phyloP scores from a whole-genome alignment of 2,329 filamentous ascomycete genomes.

The Trichoderma arundinaceum region DNA sequence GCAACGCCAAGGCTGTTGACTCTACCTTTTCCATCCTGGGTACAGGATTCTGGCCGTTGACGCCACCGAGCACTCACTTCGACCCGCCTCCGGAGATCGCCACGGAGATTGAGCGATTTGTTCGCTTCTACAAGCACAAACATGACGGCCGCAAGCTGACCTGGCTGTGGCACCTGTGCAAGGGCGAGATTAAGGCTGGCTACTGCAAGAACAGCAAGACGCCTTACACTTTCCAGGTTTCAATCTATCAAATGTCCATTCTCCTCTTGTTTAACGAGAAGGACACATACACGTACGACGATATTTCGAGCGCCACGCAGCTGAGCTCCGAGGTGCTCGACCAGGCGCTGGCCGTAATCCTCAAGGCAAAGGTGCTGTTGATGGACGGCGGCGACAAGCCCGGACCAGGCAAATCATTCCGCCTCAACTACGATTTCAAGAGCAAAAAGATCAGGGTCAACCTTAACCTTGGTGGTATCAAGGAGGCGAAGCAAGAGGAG shows the following conservation, averaged over 20 bases:
- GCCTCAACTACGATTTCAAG: slow-evolving; percentile 93
- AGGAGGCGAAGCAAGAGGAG: slow-evolving; percentile 94
- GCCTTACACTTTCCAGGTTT: slow-evolving; percentile 95
- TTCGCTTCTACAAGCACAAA: slow-evolving; percentile 92
- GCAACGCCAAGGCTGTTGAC: slow-evolving; percentile 73
- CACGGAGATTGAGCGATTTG: slow-evolving; percentile 87
- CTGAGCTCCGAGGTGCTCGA: slow-evolving; percentile 84
- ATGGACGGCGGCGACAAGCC: slow-evolving; percentile 73
- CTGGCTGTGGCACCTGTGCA: slow-evolving; percentile 98
- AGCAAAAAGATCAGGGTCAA: slow-evolving; percentile 98
- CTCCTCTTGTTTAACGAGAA: slow-evolving; percentile 92
- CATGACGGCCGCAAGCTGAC: slow-evolving; percentile 95
- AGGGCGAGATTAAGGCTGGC: slow-evolving; percentile 92
- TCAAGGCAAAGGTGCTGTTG: slow-evolving; percentile 89
- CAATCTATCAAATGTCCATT: slow-evolving; percentile 97
- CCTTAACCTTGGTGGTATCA: slow-evolving; percentile 91
- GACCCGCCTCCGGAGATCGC: slow-evolving; percentile 83
- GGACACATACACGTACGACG: slow-evolving; percentile 83
- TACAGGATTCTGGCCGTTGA: slow-evolving; percentile 96
- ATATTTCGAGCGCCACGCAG: slow-evolving; percentile 81
- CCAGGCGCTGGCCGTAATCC: slow-evolving; percentile 80
- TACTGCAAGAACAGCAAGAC: slow-evolving; percentile 90
- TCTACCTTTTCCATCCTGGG: slow-evolving; percentile 91
- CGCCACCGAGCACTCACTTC: slow-evolving; percentile 85
- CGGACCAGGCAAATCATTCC: slow-evolving; percentile 77